These are phyloP conservation scores for Cucurbita ficifolia DNA, from an alignment of 306 rosid species.

Conservation along the genomic window DNA sequence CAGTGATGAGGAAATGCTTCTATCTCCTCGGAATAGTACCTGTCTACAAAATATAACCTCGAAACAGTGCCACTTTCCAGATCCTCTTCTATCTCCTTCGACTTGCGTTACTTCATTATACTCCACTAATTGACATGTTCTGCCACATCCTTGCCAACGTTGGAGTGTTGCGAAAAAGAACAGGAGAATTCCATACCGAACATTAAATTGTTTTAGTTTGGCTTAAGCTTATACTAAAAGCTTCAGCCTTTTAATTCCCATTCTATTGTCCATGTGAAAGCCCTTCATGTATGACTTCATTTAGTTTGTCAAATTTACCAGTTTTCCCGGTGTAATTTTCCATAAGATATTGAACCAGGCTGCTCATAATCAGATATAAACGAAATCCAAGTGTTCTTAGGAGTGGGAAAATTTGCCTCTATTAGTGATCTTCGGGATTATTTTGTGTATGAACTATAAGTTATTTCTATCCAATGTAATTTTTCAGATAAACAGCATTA, in stretches of 20 bases:
- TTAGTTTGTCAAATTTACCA: not conserved
- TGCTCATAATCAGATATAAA: not conserved
- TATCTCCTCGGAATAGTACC: constrained; percentile 74
- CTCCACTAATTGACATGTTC: no score
- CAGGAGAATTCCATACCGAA: not conserved
- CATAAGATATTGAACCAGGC: not conserved
- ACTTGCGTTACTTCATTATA: no score
- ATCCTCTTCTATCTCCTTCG: no score
- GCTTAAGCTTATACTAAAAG: not conserved
- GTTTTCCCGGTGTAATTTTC: not conserved
- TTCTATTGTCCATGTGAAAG: no score
- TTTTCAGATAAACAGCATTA: not conserved
- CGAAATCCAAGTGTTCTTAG: not conserved
- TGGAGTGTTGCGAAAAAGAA: not conserved
- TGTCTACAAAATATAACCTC: constrained; percentile 59
- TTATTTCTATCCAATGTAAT: no score
- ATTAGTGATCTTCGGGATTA: not conserved
- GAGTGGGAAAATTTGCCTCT: not conserved
- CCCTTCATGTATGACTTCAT: no score
- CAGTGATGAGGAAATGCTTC: constrained; percentile 82
- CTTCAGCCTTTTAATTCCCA: no score
- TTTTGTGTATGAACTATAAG: not conserved
- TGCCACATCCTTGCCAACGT: not conserved
- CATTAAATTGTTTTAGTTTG: not conserved
- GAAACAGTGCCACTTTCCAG: not conserved